phyloP scores from a whole-genome alignment of 768 basidiomycete genomes.

The Dentipellis fragilis region DNA sequence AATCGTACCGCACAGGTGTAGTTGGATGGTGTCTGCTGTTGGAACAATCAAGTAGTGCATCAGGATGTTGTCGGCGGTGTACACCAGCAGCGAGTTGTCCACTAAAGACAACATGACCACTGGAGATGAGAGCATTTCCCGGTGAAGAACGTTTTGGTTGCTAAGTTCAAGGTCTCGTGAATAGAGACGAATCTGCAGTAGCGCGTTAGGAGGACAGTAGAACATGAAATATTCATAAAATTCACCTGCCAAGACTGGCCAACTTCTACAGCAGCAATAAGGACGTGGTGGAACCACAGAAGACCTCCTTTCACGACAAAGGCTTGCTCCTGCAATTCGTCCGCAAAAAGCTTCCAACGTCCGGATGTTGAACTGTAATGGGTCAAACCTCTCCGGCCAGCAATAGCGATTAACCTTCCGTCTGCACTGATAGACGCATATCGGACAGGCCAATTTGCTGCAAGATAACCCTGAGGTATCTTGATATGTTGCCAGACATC shows the following conservation, averaged over 20 bases:
- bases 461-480: conserved; percentile 85
- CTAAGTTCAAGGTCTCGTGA: conserved; percentile 85
- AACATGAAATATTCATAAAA: conserved; percentile 6
- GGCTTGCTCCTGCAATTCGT: conserved; percentile 74
- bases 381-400: conserved; percentile 81
- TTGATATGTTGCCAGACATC: conserved; percentile 98
- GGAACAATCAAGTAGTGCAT: conserved; percentile 88
- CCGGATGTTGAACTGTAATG: conserved; percentile 94
- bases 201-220: background rate
- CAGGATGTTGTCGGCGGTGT: conserved; percentile 89
- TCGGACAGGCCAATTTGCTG: conserved; percentile 88
- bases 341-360: conserved; percentile 85
- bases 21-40: conserved; percentile 69
- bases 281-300: conserved; percentile 93
- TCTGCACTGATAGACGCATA: conserved; percentile 88
- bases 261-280: conserved; percentile 84
- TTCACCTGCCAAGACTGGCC: conserved; percentile 67
- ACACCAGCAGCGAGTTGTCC: conserved; percentile 91
- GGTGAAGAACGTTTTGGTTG: conserved; percentile 74
- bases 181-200: conserved; percentile 75
- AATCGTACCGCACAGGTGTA: conserved; percentile 91
- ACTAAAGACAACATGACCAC: conserved; percentile 85
- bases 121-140: conserved; percentile 64
- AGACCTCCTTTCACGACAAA: conserved; percentile 86
- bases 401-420: conserved; percentile 85